Evolutionary conservation across 75 land plant genomes (phyloP).

Genomic region (Pinus tabuliformis): DNA sequence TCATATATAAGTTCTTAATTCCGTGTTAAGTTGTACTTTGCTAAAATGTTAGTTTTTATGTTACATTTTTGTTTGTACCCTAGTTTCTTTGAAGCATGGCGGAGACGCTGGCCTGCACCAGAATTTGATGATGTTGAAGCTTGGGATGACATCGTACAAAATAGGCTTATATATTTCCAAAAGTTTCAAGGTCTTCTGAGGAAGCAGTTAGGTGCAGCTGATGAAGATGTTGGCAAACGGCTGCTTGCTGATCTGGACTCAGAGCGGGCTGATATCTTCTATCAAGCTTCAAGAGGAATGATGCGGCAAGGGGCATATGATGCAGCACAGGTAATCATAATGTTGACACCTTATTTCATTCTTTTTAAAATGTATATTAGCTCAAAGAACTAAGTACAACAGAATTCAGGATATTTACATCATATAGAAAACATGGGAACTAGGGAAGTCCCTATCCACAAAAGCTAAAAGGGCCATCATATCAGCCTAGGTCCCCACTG

Average conservation of each 20-base stretch:
- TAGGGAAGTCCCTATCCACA: too few species aligned
- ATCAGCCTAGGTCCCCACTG: too few species aligned
- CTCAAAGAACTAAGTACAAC: too few species aligned
- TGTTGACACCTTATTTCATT: not conserved
- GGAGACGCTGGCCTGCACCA: slow-evolving; percentile 43
- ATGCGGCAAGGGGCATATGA: slow-evolving; percentile 29
- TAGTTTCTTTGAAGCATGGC: slow-evolving; percentile 32
- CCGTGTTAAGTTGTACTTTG: not conserved
- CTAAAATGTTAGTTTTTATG: not conserved
- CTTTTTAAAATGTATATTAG: too few species aligned
- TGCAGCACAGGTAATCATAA: slow-evolving; percentile 37
- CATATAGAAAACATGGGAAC: too few species aligned
- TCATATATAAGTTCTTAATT: not conserved
- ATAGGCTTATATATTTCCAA: slow-evolving; percentile 35
- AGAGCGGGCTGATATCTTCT: slow-evolving; percentile 28
- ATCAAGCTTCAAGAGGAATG: slow-evolving; percentile 30
- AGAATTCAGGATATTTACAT: too few species aligned
- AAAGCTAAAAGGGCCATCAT: too few species aligned
- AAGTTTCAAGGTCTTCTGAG: slow-evolving; percentile 25
- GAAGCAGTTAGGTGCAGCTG: not conserved
- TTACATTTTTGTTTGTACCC: not conserved
- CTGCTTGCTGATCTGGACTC: slow-evolving; percentile 20
- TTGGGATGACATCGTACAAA: slow-evolving; percentile 57
- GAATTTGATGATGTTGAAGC: slow-evolving; percentile 46
- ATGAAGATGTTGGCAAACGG: not conserved